These are phyloP conservation scores for Erucastrum elatum DNA, from an alignment of 345 rosid species.

Conservation along the genomic window DNA sequence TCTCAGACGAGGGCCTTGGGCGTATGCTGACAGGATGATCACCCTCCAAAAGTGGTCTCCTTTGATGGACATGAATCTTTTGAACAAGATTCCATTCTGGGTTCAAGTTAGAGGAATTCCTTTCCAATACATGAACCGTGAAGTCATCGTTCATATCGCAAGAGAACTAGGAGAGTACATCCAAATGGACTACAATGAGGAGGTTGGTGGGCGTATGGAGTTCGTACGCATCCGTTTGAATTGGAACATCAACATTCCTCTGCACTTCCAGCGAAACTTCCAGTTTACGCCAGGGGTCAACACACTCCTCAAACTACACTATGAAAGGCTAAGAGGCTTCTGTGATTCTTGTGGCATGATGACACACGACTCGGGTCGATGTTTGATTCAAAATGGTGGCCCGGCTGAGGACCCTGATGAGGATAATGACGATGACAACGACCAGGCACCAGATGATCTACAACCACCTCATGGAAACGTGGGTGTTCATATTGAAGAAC, in stretches of 20 bases:
- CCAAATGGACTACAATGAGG: not conserved
- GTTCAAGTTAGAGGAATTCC: not conserved
- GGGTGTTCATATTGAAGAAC: too few relatives aligned
- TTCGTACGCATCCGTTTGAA: not conserved
- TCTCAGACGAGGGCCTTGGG: not conserved
- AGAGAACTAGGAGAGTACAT: not conserved
- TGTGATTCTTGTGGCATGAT: not conserved
- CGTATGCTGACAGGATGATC: not conserved
- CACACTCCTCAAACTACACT: not conserved
- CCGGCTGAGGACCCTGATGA: too few relatives aligned
- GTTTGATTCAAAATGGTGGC: not conserved
- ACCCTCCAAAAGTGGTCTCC: not conserved
- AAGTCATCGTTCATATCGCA: not conserved
- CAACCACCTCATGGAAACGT: too few relatives aligned
- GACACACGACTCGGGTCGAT: not conserved
- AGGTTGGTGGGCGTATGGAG: not conserved
- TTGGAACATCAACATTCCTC: not conserved
- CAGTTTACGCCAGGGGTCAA: not conserved
- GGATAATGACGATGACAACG: too few relatives aligned
- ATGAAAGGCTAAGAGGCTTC: not conserved
- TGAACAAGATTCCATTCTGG: not conserved
- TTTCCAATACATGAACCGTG: not conserved
- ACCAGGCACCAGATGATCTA: too few relatives aligned
- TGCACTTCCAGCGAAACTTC: not conserved
- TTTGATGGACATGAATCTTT: not conserved